These are phyloP conservation scores for Candida chauliodis DNA, from an alignment of 805 yeast genomes.

Conservation along the genomic window DNA sequence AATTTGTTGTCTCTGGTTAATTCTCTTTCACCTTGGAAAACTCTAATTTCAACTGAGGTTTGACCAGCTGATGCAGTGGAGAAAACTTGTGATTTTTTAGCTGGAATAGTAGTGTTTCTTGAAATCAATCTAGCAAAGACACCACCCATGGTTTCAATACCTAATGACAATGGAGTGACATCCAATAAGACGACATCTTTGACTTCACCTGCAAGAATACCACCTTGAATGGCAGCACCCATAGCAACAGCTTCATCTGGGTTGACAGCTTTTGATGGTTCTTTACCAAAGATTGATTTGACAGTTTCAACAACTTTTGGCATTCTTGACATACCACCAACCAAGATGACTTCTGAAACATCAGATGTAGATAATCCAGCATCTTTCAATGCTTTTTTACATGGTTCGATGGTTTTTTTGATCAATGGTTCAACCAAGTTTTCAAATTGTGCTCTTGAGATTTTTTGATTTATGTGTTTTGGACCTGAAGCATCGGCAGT, in stretches of 20 bases:
- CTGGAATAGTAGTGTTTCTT: conserved; percentile 95
- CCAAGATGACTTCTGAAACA: conserved; percentile 76
- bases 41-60: conserved; percentile 95
- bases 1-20: conserved; percentile 96
- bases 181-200: conserved; percentile 87
- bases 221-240: conserved; percentile 98
- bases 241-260: conserved; percentile 94
- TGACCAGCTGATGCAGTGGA: conserved; percentile 96
- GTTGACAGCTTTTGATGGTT: conserved; percentile 88
- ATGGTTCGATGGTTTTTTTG: conserved; percentile 70
- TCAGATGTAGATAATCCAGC: conserved; percentile 65
- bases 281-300: conserved; percentile 71
- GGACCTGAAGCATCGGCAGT: conserved; percentile 85
- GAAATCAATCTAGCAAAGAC: conserved; percentile 89
- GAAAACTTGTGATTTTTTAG: conserved; percentile 94
- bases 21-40: conserved; percentile 99
- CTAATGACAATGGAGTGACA: conserved; percentile 85
- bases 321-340: conserved; percentile 92
- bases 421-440: conserved; percentile 63
- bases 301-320: conserved; percentile 81
- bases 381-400: conserved; percentile 79
- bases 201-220: conserved; percentile 91
- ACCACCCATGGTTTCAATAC: conserved; percentile 98
- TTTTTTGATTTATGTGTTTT: conserved; percentile 69
- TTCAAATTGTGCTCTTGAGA: conserved; percentile 68